Evolutionary conservation across 208 protist species (phyloP), one percentile per base, ranked within the genome.

Genomic region (Crithidia thermophila): DNA sequence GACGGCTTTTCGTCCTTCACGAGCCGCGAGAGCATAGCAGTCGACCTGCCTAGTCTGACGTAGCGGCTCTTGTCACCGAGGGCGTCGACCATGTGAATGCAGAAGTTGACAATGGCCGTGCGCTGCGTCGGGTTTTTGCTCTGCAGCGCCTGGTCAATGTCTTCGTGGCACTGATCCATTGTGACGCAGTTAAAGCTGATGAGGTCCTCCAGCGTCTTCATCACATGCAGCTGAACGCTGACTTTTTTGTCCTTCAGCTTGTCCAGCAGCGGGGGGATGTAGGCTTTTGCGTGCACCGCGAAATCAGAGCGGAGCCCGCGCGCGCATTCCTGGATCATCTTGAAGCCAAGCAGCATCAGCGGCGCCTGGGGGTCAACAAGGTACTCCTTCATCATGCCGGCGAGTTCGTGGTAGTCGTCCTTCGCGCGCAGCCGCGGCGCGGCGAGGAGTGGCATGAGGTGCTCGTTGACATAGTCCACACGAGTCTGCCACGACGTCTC

Each of bases 201-300:
- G 21, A 96, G 63, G 49, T 75, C 74, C 50, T 93, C 87, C 46
- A 96, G 72, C 2, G 88, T 93, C 30, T 76, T 76, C 74, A 83
- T 87, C 16, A 94, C 78, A 63, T 94, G 91, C 36, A 87, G 76
- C 25, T 91, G 70, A 14, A 94, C 88, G 66, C 87, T 93, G 36
- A 81, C 82, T 51, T 96, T 96, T 59, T 96, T 96, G 67, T 96
- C 91, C 67, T 94, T 94, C 81, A 96, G 84, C 64, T 94, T 94
- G 47, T 94, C 91, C 65, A 96, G 91, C 34, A 96, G 55, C 14
- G 77, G 74, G 11, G 62, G 51, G 11, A 96, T 39, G 53, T 68
- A 92, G 23, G 43, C 50, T 40, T 79, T 70, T 0, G 83, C 84
- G 57, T 92, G 73, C 4, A 80, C 60, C 3, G 61, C 80, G 60